These are phyloP conservation scores for Didymosphaeria variabile DNA, from an alignment of 2,329 filamentous ascomycete species.

Conservation along the genomic window DNA sequence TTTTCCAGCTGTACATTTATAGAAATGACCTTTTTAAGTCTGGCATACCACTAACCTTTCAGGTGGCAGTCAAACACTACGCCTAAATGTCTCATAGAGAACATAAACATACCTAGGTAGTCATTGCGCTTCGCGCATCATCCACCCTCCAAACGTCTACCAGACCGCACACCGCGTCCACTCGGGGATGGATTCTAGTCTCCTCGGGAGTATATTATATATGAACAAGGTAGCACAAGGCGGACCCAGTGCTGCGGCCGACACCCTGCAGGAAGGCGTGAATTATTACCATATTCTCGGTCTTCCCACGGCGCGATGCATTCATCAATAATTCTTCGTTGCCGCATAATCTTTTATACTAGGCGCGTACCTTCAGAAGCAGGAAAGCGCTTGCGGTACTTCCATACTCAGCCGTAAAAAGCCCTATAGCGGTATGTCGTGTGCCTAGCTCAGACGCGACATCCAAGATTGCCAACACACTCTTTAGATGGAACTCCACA, in stretches of 20 bases:
- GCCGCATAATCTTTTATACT: not conserved
- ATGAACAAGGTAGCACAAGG: not conserved
- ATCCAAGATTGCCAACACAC: not conserved
- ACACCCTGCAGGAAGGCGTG: not conserved
- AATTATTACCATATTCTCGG: not conserved
- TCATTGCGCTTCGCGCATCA: not conserved
- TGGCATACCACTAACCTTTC: too few relatives aligned
- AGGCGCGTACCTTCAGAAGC: not conserved
- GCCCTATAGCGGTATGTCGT: not conserved
- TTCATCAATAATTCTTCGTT: not conserved
- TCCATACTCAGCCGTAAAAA: not conserved
- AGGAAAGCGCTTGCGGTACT: constrained; percentile 4
- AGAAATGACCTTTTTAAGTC: too few relatives aligned
- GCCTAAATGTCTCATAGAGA: too few relatives aligned
- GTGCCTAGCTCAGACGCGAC: not conserved
- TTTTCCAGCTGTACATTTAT: too few relatives aligned
- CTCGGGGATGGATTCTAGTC: not conserved
- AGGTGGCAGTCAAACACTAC: too few relatives aligned
- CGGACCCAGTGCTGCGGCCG: not conserved
- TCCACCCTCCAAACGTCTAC: constrained; percentile 5
- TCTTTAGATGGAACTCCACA: not conserved
- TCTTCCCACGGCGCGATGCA: not conserved
- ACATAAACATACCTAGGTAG: not conserved
- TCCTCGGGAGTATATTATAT: not conserved
- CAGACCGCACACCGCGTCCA: not conserved